Evolutionary conservation across 2,329 filamentous ascomycete species (phyloP).

Genomic region (Aspergillus sp.): DNA sequence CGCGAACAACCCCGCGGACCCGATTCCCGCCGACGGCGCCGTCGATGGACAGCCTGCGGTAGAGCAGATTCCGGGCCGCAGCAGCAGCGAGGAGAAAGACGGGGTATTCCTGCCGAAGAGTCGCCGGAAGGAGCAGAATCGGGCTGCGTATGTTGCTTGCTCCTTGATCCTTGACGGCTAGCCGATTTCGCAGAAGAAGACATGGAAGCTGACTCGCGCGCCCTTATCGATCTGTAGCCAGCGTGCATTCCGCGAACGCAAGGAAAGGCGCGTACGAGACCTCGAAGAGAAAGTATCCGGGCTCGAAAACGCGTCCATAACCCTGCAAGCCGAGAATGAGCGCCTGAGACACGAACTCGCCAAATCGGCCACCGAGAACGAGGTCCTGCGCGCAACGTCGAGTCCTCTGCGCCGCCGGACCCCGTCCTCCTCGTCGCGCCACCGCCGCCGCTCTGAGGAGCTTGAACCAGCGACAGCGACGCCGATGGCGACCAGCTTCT

Average conservation of each 20-base stretch:
- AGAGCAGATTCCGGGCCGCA: constrained; percentile 28
- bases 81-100: constrained; percentile 48
- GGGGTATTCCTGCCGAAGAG: constrained; percentile 45
- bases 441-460: constrained; percentile 6
- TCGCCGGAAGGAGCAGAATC: constrained; percentile 61
- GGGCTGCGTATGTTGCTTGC: constrained; percentile 55
- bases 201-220: not conserved
- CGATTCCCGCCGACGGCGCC: constrained; percentile 20
- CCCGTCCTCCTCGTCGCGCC: constrained; percentile 32
- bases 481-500: constrained; percentile 66
- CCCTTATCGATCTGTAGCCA: constrained; percentile 52
- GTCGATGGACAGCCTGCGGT: constrained; percentile 11
- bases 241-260: constrained; percentile 90
- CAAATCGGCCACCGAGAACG: constrained; percentile 79
- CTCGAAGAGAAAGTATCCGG: constrained; percentile 74
- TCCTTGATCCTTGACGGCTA: not conserved
- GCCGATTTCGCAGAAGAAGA: not conserved
- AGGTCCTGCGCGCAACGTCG: constrained; percentile 77
- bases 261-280: constrained; percentile 88
- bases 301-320: constrained; percentile 64
- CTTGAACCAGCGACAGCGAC: constrained; percentile 48
- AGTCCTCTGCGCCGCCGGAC: constrained; percentile 25
- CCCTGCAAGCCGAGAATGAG: constrained; percentile 73
- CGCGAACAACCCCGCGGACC: constrained; percentile 13
- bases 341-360: constrained; percentile 75